Conservation (phyloP, 148 eudicot genomes). For the Rhododendron molle region DNA sequence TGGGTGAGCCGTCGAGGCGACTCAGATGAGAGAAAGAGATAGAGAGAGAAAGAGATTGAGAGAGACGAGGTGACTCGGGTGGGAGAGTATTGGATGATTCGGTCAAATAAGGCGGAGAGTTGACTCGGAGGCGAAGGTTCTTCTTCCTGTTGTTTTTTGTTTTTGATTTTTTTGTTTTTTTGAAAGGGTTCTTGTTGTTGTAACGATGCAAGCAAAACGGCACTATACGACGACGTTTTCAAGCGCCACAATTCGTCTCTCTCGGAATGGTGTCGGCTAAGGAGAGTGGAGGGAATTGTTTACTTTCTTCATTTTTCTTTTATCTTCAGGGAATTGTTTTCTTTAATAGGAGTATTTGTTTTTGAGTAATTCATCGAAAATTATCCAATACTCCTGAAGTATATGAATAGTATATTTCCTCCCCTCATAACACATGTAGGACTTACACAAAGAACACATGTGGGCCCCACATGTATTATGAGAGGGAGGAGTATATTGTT, state of each 20-base stretch:
- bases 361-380: no score
- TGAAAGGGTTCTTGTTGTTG: no score
- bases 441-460: no score
- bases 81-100: conserved; percentile 20
- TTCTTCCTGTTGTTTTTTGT: neutral
- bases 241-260: neutral
- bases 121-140: conserved; percentile 26
- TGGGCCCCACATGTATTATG: no score
- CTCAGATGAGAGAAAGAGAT: neutral
- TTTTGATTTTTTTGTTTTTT: no score
- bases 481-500: no score
- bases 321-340: no score
- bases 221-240: neutral
- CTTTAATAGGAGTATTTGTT: no score
- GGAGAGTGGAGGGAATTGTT: neutral
- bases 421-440: no score
- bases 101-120: conserved; percentile 53
- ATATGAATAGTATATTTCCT: no score
- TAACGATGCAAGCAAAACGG: neutral
- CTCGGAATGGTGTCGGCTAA: neutral
- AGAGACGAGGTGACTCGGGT: conserved; percentile 3
- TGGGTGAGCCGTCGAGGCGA: neutral
- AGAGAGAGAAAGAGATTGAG: neutral
- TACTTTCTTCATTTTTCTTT: neutral
- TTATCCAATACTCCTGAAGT: no score